phyloP scores from a whole-genome alignment of 148 eudicot genomes.

The Oxyria digyna region DNA sequence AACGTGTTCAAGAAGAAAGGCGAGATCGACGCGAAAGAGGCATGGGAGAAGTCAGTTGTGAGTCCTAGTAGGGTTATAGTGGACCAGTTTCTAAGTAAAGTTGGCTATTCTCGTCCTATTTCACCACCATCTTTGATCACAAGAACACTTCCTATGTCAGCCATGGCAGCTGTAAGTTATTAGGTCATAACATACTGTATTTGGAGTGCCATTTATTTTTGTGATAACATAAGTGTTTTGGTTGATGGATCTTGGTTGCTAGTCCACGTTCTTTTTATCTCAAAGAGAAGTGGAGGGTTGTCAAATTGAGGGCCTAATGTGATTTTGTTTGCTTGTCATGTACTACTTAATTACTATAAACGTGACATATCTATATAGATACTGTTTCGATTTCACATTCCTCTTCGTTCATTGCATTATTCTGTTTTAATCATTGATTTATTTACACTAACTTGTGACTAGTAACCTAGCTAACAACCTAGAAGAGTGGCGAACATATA shows the following conservation, averaged over 20 bases:
- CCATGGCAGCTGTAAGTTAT: conserved; percentile 6
- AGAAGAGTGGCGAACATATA: no score
- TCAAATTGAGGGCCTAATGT: not conserved
- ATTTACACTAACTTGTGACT: not conserved
- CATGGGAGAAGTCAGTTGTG: conserved; percentile 4
- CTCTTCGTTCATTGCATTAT: not conserved
- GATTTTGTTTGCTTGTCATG: not conserved
- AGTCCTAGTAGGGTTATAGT: conserved; percentile 1
- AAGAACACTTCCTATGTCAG: not conserved
- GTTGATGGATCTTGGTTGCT: not conserved
- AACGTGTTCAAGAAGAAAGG: conserved; percentile 11
- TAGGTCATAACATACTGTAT: not conserved
- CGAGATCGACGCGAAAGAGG: conserved; percentile 1
- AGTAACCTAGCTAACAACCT: no score
- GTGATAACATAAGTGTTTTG: not conserved
- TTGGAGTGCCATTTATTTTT: not conserved
- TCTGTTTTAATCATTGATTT: not conserved
- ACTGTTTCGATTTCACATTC: not conserved
- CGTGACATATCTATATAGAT: not conserved
- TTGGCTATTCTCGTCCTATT: not conserved
- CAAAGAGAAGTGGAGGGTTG: not conserved
- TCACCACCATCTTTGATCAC: not conserved
- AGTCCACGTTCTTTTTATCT: not conserved
- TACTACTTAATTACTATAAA: not conserved
- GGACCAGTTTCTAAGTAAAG: not conserved